Evolutionary conservation across 495 filamentous ascomycete species (phyloP), one percentile per base, ranked within the genome.

Genomic region (Bryoglossum gracile): DNA sequence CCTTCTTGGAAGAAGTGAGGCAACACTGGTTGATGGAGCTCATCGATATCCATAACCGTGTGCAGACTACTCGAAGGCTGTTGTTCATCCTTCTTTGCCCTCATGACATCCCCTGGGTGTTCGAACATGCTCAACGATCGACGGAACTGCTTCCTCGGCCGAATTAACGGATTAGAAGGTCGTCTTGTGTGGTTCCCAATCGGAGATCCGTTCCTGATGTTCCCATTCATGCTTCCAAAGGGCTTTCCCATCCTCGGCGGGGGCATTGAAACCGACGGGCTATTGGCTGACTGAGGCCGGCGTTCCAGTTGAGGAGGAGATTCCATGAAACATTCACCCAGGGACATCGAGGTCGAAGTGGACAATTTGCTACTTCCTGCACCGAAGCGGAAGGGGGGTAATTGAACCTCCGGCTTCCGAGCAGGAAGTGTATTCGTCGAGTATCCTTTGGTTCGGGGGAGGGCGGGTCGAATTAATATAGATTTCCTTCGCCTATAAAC

Each of bases 121-220:
- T 97, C 92, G 67, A 90, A 97, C 92, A 98, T 97, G 71, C 91
- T 96, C 60, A 95, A 72, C 33, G 91, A 95, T 43, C 92, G 79
- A 23, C 92, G 80, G 54, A 88, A 90, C 51, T 87, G 86, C 62
- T 94, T 95, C 53, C 89, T 80, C 11, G 88, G 86, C 41, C 91
- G 82, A 63, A 77, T 73, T 45, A 80, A 76, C 16, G 80, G 83
- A 55, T 84, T 86, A 8, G 82, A 81, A 8, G 74, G 74, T 43
- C 87, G 86, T 14, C 58, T 32, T 8, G 40, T 46, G 34, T 57
- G 58, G 36, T 28, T 50, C 36, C 57, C 53, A 25, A 57, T 61
- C 21, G 58, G 54, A 3, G 58, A 61, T 21, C 58, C 58, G 35
- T 58, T 61, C 37, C 54, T 37, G 18, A 53, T 21, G 24, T 50